phyloP scores from a whole-genome alignment of 129 eudicot genomes.

The Apium graveolens region DNA sequence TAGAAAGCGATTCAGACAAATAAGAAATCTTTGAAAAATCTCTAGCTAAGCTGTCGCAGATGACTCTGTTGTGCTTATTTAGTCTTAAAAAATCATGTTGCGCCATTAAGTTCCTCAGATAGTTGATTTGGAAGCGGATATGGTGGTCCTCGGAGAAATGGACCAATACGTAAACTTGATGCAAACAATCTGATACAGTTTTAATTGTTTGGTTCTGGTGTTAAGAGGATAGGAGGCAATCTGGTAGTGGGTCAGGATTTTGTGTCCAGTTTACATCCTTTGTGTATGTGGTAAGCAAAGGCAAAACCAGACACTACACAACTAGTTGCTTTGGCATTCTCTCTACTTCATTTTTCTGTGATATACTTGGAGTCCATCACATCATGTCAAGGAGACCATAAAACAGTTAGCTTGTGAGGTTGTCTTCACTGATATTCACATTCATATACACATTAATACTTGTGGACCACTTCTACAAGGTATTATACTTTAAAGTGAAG shows the following conservation, averaged over 20 bases:
- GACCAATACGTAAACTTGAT: slow-evolving; percentile 9
- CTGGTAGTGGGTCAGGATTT: slow-evolving; percentile 29
- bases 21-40: background rate
- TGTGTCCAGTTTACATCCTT: slow-evolving; percentile 14
- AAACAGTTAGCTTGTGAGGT: slow-evolving; percentile 49
- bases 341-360: slow-evolving; percentile 5
- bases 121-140: slow-evolving; percentile 2
- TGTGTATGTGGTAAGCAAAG: slow-evolving; percentile 16
- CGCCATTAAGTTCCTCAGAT: background rate
- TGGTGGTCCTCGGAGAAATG: background rate
- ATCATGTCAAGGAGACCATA: slow-evolving; percentile 42
- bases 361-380: slow-evolving; percentile 19
- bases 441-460: slow-evolving; percentile 19
- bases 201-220: slow-evolving; percentile 42
- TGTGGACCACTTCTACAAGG: slow-evolving; percentile 47
- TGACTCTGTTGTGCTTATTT: background rate
- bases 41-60: slow-evolving; percentile 1
- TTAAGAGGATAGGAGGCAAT: slow-evolving; percentile 57
- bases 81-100: background rate
- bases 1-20: background rate
- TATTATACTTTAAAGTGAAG: background rate
- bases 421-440: slow-evolving; percentile 41
- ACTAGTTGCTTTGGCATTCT: slow-evolving; percentile 20
- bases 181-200: slow-evolving; percentile 20
- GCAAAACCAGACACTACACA: slow-evolving; percentile 27